Percentiles rank a stretch among this genome's conserved stretches.
phyloP scores from a whole-genome alignment of 2,329 filamentous ascomycete species.

The Truncatella angustata region DNA sequence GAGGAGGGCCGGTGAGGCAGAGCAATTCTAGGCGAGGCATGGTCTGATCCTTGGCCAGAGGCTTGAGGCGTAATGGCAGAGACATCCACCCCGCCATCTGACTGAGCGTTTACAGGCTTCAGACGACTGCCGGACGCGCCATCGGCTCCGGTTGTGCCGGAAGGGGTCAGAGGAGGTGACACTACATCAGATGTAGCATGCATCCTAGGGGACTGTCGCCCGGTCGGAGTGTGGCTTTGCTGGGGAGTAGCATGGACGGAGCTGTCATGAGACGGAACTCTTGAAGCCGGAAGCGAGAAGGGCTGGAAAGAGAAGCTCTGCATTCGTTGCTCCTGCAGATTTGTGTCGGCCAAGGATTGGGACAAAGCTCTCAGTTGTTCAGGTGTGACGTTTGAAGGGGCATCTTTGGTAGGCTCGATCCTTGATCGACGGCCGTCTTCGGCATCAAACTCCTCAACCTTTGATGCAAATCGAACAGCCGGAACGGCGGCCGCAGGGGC shows the following conservation, averaged over 20 bases:
- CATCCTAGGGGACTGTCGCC: conserved; percentile 62
- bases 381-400: conserved; percentile 42
- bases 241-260: conserved; percentile 60
- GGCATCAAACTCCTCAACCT: conserved; percentile 12
- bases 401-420: conserved; percentile 18
- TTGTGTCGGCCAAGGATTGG: conserved; percentile 68
- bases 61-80: conserved; percentile 66
- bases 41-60: conserved; percentile 54
- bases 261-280: conserved; percentile 62
- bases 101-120: conserved; percentile 18
- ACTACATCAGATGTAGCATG: conserved; percentile 73
- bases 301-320: conserved; percentile 88
- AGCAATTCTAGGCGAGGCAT: conserved; percentile 37
- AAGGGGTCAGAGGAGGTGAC: conserved; percentile 86
- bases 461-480: conserved; percentile 15
- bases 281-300: conserved; percentile 80
- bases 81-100: conserved; percentile 25
- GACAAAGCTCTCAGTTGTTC: conserved; percentile 72
- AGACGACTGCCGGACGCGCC: conserved; percentile 22
- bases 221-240: conserved; percentile 63
- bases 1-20: conserved; percentile 42
- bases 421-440: conserved; percentile 15
- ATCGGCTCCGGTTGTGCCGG: conserved; percentile 60
- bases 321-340: conserved; percentile 79
- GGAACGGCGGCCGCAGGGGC: conserved; percentile 7